phyloP scores from a whole-genome alignment of 1,284 basidiomycete genomes.

The Tilletia indica region DNA sequence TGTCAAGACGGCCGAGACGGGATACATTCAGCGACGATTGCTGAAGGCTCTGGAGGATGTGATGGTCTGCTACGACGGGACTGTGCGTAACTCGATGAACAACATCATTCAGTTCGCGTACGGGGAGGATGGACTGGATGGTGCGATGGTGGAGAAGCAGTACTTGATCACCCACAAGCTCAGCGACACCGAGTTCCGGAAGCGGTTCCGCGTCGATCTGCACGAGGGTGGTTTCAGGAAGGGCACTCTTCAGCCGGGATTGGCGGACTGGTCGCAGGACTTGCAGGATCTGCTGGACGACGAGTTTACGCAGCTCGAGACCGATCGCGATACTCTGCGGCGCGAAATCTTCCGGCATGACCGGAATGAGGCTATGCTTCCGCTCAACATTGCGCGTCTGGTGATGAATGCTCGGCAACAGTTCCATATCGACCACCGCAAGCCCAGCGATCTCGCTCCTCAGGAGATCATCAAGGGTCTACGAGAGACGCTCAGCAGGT shows the following conservation, averaged over 20 bases:
- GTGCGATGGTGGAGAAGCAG: constrained; percentile 94
- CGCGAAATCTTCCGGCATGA: constrained; percentile 73
- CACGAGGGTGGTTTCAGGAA: constrained; percentile 59
- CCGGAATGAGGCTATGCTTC: constrained; percentile 66
- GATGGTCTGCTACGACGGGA: constrained; percentile 95
- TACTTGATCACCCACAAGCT: constrained; percentile 83
- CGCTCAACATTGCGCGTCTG: constrained; percentile 79
- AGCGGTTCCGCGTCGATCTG: constrained; percentile 88
- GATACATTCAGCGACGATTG: constrained; percentile 95
- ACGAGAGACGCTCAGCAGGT: constrained; percentile 38
- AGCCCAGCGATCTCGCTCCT: constrained; percentile 88
- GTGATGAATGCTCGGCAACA: constrained; percentile 94
- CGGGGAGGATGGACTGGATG: constrained; percentile 98
- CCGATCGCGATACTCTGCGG: constrained; percentile 76
- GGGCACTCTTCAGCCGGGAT: constrained; percentile 85
- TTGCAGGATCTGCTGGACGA: constrained; percentile 86
- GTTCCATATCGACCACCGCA: constrained; percentile 92
- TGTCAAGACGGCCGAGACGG: constrained; percentile 98
- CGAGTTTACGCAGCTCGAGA: constrained; percentile 74
- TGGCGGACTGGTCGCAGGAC: constrained; percentile 79
- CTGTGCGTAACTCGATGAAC: constrained; percentile 81
- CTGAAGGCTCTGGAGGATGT: constrained; percentile 98
- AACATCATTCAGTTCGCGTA: constrained; percentile 89
- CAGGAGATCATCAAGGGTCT: constrained; percentile 80
- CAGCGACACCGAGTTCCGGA: constrained; percentile 79